Evolutionary conservation across 495 filamentous ascomycete species (phyloP).

Genomic region (Penicillium paxilli): DNA sequence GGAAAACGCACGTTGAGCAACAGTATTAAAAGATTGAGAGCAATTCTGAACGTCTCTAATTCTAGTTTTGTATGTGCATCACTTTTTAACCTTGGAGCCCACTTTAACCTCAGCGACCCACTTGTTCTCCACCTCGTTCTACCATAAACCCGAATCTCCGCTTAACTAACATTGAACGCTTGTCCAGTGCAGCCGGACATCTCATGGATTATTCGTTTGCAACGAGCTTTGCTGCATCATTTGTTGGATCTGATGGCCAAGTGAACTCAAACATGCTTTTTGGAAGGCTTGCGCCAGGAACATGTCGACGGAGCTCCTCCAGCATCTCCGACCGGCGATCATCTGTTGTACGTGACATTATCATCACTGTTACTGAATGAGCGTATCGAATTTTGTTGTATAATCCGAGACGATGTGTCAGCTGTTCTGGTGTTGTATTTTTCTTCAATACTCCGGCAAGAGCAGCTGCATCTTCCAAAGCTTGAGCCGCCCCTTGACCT

Average conservation of each 20-base stretch:
- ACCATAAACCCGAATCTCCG: neutral
- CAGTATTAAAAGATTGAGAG: too few relatives aligned
- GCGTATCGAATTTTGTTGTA: constrained; percentile 24
- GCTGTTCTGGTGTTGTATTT: constrained; percentile 11
- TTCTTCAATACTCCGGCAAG: constrained; percentile 31
- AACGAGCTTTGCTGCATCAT: neutral
- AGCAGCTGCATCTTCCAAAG: constrained; percentile 47
- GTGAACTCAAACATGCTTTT: constrained; percentile 18
- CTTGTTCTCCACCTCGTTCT: too few relatives aligned
- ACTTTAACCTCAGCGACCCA: too few relatives aligned
- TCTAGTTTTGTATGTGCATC: too few relatives aligned
- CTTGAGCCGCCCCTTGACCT: constrained; percentile 48
- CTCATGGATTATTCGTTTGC: neutral
- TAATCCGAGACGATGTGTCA: constrained; percentile 13
- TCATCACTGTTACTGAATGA: constrained; percentile 24
- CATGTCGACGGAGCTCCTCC: constrained; percentile 17
- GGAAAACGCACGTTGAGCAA: too few relatives aligned
- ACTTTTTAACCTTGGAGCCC: too few relatives aligned
- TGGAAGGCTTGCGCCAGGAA: constrained; percentile 16
- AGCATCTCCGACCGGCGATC: constrained; percentile 18
- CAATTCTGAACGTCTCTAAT: too few relatives aligned
- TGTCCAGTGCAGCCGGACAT: too few relatives aligned
- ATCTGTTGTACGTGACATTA: constrained; percentile 16
- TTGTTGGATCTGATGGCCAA: constrained; percentile 17
- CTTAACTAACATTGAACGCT: neutral